phyloP scores from a whole-genome alignment of 2,329 filamentous ascomycete genomes.

The Calonectria montana region DNA sequence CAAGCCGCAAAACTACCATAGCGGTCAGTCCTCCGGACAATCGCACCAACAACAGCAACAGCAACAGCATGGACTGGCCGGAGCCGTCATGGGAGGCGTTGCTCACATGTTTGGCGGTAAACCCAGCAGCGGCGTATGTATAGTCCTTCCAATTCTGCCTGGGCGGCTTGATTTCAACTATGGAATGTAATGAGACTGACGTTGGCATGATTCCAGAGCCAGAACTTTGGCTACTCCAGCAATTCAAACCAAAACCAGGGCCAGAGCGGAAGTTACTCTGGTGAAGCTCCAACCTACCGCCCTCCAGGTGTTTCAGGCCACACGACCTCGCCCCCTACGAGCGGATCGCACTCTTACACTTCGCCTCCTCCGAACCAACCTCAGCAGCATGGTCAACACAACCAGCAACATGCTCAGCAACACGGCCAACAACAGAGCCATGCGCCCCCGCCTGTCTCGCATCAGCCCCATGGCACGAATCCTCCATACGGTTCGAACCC shows the following conservation, averaged over 20 bases:
- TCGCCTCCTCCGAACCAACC: slow-evolving; percentile 44
- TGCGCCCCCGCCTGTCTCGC: slow-evolving; percentile 21
- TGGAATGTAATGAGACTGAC: slow-evolving; percentile 25
- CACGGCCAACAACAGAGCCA: slow-evolving; percentile 22
- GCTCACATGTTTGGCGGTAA: slow-evolving; percentile 65
- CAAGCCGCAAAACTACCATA: slow-evolving; percentile 65
- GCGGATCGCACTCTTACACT: slow-evolving; percentile 43
- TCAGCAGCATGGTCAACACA: slow-evolving; percentile 39
- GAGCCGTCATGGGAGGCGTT: slow-evolving; percentile 66
- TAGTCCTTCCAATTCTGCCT: not conserved
- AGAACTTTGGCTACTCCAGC: slow-evolving; percentile 74
- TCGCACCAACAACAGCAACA: slow-evolving; percentile 43
- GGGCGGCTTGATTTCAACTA: not conserved
- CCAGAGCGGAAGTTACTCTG: slow-evolving; percentile 64
- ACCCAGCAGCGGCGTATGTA: slow-evolving; percentile 50
- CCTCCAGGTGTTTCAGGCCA: slow-evolving; percentile 46
- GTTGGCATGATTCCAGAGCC: slow-evolving; percentile 49
- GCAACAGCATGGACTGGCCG: slow-evolving; percentile 61
- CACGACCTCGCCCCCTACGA: slow-evolving; percentile 39
- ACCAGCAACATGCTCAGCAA: slow-evolving; percentile 27
- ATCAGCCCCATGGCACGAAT: slow-evolving; percentile 38
- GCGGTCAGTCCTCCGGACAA: slow-evolving; percentile 54
- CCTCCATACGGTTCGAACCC: slow-evolving; percentile 33
- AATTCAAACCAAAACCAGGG: slow-evolving; percentile 60
- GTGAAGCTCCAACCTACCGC: slow-evolving; percentile 66